These are phyloP conservation scores for Penicillium thymicola DNA, from an alignment of 2,329 filamentous ascomycete genomes.

Conservation along the genomic window DNA sequence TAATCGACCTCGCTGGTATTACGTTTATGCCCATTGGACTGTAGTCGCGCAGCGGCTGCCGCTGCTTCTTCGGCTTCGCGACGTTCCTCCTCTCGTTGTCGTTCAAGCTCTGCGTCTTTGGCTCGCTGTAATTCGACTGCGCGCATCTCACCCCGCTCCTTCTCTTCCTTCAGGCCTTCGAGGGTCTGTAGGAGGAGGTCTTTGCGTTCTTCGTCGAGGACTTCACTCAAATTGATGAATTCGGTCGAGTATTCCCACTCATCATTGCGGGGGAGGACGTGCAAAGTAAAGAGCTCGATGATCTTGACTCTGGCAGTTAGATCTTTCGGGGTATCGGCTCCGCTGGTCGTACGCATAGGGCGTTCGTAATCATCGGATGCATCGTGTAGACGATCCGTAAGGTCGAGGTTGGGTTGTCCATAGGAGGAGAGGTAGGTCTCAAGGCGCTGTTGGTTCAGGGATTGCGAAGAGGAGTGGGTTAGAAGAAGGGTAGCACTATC, in stretches of 20 bases:
- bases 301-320: slow-evolving; percentile 84
- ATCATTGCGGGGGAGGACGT: slow-evolving; percentile 87
- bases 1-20: slow-evolving; percentile 67
- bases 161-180: slow-evolving; percentile 79
- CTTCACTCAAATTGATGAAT: slow-evolving; percentile 81
- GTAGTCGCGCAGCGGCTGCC: slow-evolving; percentile 40
- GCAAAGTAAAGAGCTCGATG: slow-evolving; percentile 89
- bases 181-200: slow-evolving; percentile 86
- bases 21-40: slow-evolving; percentile 44
- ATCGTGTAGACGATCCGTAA: slow-evolving; percentile 59
- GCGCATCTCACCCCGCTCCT: slow-evolving; percentile 65
- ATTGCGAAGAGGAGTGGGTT: slow-evolving; percentile 82
- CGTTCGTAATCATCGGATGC: slow-evolving; percentile 30
- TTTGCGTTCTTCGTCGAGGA: slow-evolving; percentile 86
- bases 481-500: slow-evolving; percentile 84
- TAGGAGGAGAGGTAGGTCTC: slow-evolving; percentile 84
- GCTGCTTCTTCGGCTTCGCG: slow-evolving; percentile 36
- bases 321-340: slow-evolving; percentile 78
- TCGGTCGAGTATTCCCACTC: slow-evolving; percentile 95
- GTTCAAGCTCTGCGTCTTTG: slow-evolving; percentile 54
- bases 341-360: slow-evolving; percentile 48
- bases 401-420: slow-evolving; percentile 68
- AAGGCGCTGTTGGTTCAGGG: slow-evolving; percentile 77
- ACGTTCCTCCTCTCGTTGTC: slow-evolving; percentile 47
- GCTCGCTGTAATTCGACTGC: slow-evolving; percentile 62